These are phyloP conservation scores for Saturnispora diversa DNA, from an alignment of 805 yeast genomes.

Conservation along the genomic window DNA sequence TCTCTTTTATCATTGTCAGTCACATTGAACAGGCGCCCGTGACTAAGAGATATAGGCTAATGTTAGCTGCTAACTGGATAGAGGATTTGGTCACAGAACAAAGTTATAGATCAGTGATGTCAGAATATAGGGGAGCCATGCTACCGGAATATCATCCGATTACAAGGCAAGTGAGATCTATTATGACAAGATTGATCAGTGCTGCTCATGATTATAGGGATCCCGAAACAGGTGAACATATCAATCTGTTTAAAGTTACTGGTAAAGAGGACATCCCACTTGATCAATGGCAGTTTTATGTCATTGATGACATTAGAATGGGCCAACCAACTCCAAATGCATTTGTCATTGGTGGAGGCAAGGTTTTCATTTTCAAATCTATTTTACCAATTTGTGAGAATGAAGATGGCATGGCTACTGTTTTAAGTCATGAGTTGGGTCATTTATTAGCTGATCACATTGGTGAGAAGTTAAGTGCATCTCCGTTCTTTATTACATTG, in stretches of 20 bases:
- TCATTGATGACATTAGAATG: conserved; percentile 50
- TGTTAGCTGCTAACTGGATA: conserved; percentile 60
- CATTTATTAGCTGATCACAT: conserved; percentile 93
- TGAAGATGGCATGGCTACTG: conserved; percentile 94
- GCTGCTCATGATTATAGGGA: conserved; percentile 41
- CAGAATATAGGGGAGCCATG: conserved; percentile 43
- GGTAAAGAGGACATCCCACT: conserved; percentile 23
- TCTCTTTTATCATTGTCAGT: conserved; percentile 35
- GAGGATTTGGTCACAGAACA: conserved; percentile 57
- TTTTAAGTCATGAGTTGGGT: conserved; percentile 85
- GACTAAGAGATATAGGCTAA: conserved; percentile 61
- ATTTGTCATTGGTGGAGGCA: conserved; percentile 92
- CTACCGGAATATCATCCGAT: conserved; percentile 60
- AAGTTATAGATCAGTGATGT: conserved; percentile 53
- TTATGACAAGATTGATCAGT: conserved; percentile 58
- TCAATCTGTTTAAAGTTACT: conserved; percentile 22
- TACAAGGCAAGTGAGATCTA: conserved; percentile 43
- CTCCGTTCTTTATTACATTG: conserved; percentile 58
- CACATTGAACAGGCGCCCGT: conserved; percentile 76
- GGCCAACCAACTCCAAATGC: conserved; percentile 85
- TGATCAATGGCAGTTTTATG: conserved; percentile 70
- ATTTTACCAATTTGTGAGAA: conserved; percentile 70
- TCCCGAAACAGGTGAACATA: conserved; percentile 26
- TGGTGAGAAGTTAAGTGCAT: conserved; percentile 69
- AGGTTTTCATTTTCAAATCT: conserved; percentile 79